Evolutionary conservation across 2,329 filamentous ascomycete genomes (phyloP).

Genomic region (Pseudonectria foliicola): DNA sequence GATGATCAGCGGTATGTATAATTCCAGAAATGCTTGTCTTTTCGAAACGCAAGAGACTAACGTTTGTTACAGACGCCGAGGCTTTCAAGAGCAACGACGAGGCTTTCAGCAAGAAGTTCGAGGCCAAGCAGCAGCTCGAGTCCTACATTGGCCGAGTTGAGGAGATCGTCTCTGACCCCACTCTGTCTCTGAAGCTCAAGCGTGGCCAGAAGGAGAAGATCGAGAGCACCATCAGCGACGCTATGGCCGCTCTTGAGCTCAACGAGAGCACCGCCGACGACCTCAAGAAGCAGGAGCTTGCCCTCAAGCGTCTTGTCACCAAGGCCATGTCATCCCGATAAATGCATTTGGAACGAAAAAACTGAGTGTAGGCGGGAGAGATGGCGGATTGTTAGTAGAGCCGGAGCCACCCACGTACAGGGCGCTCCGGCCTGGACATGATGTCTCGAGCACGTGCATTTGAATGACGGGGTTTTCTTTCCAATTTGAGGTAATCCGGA

Average conservation of each 20-base stretch:
- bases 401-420: constrained; percentile 3
- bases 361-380: constrained; percentile 4
- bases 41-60: neutral
- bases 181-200: constrained; percentile 95
- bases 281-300: constrained; percentile 99
- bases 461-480: constrained; percentile 16
- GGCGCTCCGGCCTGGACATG: neutral
- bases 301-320: constrained; percentile 94
- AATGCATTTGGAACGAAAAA: constrained; percentile 25
- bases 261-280: constrained; percentile 88
- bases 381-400: neutral
- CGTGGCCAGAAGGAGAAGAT: constrained; percentile 99
- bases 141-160: constrained; percentile 98
- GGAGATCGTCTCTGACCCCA: constrained; percentile 97
- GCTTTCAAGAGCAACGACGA: constrained; percentile 99
- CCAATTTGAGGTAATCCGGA: constrained; percentile 27
- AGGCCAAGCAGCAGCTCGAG: constrained; percentile 98
- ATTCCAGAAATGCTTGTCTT: neutral
- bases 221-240: constrained; percentile 90
- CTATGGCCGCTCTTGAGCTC: constrained; percentile 95
- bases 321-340: constrained; percentile 96
- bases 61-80: constrained; percentile 61
- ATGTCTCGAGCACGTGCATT: constrained; percentile 11
- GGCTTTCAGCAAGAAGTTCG: constrained; percentile 98
- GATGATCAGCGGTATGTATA: constrained; percentile 74